Evolutionary conservation across 495 filamentous ascomycete genomes (phyloP).

Genomic region (Penicillium parvum): DNA sequence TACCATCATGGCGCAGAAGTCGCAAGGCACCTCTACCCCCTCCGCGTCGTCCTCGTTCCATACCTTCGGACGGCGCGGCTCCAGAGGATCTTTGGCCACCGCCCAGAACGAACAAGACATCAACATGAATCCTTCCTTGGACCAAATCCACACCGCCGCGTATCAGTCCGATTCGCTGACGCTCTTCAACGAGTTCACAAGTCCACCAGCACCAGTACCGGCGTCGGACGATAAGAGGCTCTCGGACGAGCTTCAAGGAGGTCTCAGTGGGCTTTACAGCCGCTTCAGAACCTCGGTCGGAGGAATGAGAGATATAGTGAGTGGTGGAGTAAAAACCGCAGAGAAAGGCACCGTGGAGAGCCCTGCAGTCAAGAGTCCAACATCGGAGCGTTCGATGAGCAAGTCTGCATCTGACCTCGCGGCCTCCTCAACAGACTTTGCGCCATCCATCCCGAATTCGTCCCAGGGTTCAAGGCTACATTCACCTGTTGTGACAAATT

Average conservation of each 20-base stretch:
- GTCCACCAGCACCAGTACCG: constrained; percentile 44
- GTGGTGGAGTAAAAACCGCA: constrained; percentile 34
- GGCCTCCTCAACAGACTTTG: constrained; percentile 17
- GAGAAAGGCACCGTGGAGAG: constrained; percentile 31
- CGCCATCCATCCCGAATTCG: constrained; percentile 23
- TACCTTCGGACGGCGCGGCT: constrained; percentile 49
- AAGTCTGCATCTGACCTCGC: constrained; percentile 25
- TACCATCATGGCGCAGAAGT: constrained; percentile 37
- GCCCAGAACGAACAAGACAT: constrained; percentile 63
- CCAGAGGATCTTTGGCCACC: constrained; percentile 55
- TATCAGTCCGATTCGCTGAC: constrained; percentile 76
- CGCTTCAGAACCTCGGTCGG: constrained; percentile 74
- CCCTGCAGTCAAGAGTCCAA: constrained; percentile 22
- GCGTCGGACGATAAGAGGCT: constrained; percentile 61
- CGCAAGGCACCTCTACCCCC: constrained; percentile 36
- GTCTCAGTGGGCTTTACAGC: constrained; percentile 80
- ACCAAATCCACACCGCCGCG: constrained; percentile 78
- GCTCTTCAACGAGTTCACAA: constrained; percentile 80
- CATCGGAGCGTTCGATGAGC: constrained; percentile 25
- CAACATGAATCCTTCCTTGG: constrained; percentile 67
- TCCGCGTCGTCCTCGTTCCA: constrained; percentile 42
- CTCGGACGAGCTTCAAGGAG: constrained; percentile 71
- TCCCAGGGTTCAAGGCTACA: constrained; percentile 39
- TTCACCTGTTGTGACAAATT: constrained; percentile 34
- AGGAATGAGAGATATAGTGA: constrained; percentile 57